A percentile compares a stretch with the other conserved stretches of the same genome.
These are phyloP conservation scores for Suhomyces sp. DNA, from an alignment of 805 yeast species.

Conservation along the genomic window DNA sequence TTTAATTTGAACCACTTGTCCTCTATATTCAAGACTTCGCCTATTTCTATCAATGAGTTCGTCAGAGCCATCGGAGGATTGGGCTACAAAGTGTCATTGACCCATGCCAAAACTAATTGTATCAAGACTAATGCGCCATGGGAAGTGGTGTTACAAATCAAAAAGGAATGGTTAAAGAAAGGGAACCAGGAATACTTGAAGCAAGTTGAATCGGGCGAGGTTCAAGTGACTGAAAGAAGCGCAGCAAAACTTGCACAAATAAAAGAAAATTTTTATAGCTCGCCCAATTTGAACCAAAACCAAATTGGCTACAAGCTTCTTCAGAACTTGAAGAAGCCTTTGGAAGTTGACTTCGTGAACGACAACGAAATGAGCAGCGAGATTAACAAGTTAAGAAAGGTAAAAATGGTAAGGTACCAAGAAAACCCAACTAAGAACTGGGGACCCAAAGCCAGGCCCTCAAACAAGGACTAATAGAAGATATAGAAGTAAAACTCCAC, in stretches of 20 bases:
- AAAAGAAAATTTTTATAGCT: slow-evolving; percentile 30
- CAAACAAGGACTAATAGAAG: not conserved
- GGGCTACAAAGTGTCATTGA: slow-evolving; percentile 77
- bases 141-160: slow-evolving; percentile 70
- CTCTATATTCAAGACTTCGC: slow-evolving; percentile 73
- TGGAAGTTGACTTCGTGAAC: slow-evolving; percentile 54
- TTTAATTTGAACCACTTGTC: slow-evolving; percentile 77
- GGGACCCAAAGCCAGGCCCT: slow-evolving; percentile 93
- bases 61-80: slow-evolving; percentile 80
- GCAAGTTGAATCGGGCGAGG: slow-evolving; percentile 12
- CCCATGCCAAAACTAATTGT: slow-evolving; percentile 85
- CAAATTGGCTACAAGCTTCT: slow-evolving; percentile 57
- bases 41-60: slow-evolving; percentile 71
- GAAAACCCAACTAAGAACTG: slow-evolving; percentile 91
- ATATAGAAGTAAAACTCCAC: not conserved
- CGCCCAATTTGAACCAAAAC: slow-evolving; percentile 38
- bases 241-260: slow-evolving; percentile 20
- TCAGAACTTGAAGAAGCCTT: slow-evolving; percentile 28
- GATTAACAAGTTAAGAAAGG: slow-evolving; percentile 60
- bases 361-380: slow-evolving; percentile 55
- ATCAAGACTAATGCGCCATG: slow-evolving; percentile 90
- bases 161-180: slow-evolving; percentile 54
- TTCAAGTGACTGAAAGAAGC: slow-evolving; percentile 7
- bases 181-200: slow-evolving; percentile 27
- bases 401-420: slow-evolving; percentile 84